These are phyloP conservation scores for Strigomonas galati DNA, from an alignment of 208 protist species.

Conservation along the genomic window DNA sequence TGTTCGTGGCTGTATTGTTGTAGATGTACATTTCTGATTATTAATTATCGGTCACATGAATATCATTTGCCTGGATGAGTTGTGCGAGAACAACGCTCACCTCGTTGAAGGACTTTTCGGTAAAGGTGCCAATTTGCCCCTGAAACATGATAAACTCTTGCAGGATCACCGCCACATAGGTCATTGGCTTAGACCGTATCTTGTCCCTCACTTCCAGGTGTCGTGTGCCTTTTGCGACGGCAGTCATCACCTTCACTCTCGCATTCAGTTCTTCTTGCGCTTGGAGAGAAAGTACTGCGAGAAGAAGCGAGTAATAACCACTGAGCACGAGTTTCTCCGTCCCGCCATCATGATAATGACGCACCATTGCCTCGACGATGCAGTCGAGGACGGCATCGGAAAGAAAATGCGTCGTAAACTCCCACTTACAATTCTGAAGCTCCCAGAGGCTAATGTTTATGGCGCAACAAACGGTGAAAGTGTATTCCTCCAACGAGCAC, in stretches of 20 bases:
- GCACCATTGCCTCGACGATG: slow-evolving; percentile 20
- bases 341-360: slow-evolving; percentile 23
- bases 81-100: slow-evolving; percentile 45
- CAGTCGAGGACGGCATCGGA: not conserved
- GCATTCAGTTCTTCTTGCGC: slow-evolving; percentile 4
- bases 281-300: slow-evolving; percentile 57
- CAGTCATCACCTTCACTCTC: slow-evolving; percentile 54
- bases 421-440: slow-evolving; percentile 6
- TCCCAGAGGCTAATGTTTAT: slow-evolving; percentile 79
- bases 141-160: slow-evolving; percentile 90
- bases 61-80: slow-evolving; percentile 50
- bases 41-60: slow-evolving; percentile 14
- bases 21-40: not conserved
- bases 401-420: not conserved
- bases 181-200: slow-evolving; percentile 47
- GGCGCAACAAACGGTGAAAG: slow-evolving; percentile 64
- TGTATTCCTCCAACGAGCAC: slow-evolving; percentile 25
- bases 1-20: not conserved
- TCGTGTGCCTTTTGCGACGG: slow-evolving; percentile 39
- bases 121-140: slow-evolving; percentile 63
- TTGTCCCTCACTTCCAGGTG: slow-evolving; percentile 21
- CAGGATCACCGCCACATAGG: slow-evolving; percentile 68
- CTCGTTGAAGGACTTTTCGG: slow-evolving; percentile 41
- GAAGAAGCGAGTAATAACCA: slow-evolving; percentile 77
- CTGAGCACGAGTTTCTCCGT: slow-evolving; percentile 65